Base-by-base conservation (phyloP, 2,329 filamentous ascomycete genomes). In the Alternaria conjuncta region DNA sequence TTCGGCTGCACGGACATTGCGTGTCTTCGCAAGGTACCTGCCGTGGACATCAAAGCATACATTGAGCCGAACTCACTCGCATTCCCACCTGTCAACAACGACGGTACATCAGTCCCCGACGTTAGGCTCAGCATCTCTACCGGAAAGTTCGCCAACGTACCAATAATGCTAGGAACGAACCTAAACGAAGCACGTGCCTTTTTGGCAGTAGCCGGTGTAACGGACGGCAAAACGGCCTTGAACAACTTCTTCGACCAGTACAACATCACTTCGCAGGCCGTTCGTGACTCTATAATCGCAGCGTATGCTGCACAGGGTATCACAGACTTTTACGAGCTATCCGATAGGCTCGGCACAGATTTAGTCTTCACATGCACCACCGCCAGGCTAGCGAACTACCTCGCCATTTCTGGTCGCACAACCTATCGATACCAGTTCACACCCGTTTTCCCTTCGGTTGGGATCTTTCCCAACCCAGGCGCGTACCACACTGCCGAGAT, bases 401-500 rank as follows among this genome's bases (percentile, higher is more conserved):
- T 68, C 13, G 56, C 64, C 10, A 21, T 55, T 4, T 53, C 47
- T 11, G 61, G 59, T 30, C 69, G 49, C 63, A 60, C 67, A 10
- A 64, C 67, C 1, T 74, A 70, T 36, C 67, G 71, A 25, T 73
- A 71, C 53, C 60, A 63, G 6, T 71, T 60, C 55, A 63, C 68
- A 8, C 57, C 64, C 1, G 61, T 60, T 0, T 72, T 71, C 25
- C 62, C 70, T 3, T 64, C 55, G 3, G 61, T 46, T 4, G 61
- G 25, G 21, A 30, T 67, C 5, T 66, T 71, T 15, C 55, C 23
- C 11, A 60, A 68, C 11, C 56, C 64, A 15, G 66, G 64, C 7
- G 71, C 65, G 0, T 73, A 71, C 30, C 71, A 75, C 36, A 57
- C 65, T 3, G 60, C 65, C 4, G 71, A 75, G 50, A 73, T 74